phyloP scores from a whole-genome alignment of 345 rosid species.

The Moringa oleifera region DNA sequence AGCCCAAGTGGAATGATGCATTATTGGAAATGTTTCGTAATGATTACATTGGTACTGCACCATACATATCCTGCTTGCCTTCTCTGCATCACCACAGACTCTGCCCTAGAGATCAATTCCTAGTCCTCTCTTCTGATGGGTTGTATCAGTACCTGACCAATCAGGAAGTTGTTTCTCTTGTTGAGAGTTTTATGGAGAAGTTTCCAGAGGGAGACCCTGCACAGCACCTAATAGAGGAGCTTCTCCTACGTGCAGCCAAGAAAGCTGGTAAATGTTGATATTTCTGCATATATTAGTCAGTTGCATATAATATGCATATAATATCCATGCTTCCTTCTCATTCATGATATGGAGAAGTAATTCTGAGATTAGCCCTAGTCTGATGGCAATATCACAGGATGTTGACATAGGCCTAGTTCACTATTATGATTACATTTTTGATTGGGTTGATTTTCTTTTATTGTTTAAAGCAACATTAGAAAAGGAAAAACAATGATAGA shows the following conservation, averaged over 20 bases:
- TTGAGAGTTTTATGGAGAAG: constrained; percentile 81
- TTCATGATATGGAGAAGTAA: no score
- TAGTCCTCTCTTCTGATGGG: constrained; percentile 93
- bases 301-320: constrained; percentile 7
- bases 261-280: constrained; percentile 67
- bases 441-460: not conserved
- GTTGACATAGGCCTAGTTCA: not conserved
- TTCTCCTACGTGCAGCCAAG: constrained; percentile 89
- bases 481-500: no score
- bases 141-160: constrained; percentile 90
- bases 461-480: not conserved
- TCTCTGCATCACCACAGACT: constrained; percentile 82
- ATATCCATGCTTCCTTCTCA: no score
- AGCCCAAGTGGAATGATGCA: constrained; percentile 81
- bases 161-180: constrained; percentile 80
- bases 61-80: constrained; percentile 80
- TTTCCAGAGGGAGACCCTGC: constrained; percentile 99
- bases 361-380: no score
- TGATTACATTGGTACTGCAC: constrained; percentile 79
- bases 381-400: not conserved
- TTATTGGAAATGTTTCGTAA: constrained; percentile 87
- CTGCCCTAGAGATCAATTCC: constrained; percentile 77
- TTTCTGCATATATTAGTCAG: constrained; percentile 5
- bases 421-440: not conserved
- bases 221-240: constrained; percentile 87